Evolutionary conservation across 1,139 yeast species (phyloP).

Genomic region (Debaryomycetaceae sp.): DNA sequence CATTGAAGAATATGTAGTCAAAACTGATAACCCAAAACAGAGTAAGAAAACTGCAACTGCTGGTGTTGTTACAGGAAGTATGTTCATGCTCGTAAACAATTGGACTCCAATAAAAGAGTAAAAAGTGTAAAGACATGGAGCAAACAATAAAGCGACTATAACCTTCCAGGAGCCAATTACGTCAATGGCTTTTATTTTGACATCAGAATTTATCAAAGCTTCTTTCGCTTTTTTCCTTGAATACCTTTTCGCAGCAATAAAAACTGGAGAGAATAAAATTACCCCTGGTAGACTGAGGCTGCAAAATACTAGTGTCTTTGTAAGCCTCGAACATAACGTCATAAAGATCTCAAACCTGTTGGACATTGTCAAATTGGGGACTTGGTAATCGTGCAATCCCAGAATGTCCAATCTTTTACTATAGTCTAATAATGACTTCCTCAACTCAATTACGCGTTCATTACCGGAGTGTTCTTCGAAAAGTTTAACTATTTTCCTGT

Average conservation of each 20-base stretch:
- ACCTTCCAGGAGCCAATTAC: constrained; percentile 49
- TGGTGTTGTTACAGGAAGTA: constrained; percentile 13
- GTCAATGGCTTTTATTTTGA: constrained; percentile 45
- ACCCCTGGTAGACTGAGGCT: constrained; percentile 42
- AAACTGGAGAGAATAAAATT: constrained; percentile 44
- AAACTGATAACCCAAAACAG: constrained; percentile 38
- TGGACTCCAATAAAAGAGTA: constrained; percentile 39
- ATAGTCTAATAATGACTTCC: constrained; percentile 32
- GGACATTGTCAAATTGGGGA: constrained; percentile 29
- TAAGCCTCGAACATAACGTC: constrained; percentile 26
- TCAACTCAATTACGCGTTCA: constrained; percentile 34
- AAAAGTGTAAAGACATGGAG: constrained; percentile 41
- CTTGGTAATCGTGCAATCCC: constrained; percentile 46
- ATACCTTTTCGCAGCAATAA: constrained; percentile 33
- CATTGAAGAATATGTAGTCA: constrained; percentile 43
- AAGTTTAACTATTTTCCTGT: constrained; percentile 39
- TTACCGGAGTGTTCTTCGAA: constrained; percentile 35
- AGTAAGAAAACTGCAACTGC: constrained; percentile 21
- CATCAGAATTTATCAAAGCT: constrained; percentile 42
- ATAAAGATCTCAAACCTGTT: constrained; percentile 25
- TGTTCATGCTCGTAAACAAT: constrained; percentile 20
- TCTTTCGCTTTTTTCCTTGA: constrained; percentile 36
- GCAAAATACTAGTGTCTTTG: constrained; percentile 31
- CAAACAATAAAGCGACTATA: constrained; percentile 41
- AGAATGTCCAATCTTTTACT: constrained; percentile 30